Base-by-base conservation (phyloP, 164 flowering plant species). In the Piper betle region DNA sequence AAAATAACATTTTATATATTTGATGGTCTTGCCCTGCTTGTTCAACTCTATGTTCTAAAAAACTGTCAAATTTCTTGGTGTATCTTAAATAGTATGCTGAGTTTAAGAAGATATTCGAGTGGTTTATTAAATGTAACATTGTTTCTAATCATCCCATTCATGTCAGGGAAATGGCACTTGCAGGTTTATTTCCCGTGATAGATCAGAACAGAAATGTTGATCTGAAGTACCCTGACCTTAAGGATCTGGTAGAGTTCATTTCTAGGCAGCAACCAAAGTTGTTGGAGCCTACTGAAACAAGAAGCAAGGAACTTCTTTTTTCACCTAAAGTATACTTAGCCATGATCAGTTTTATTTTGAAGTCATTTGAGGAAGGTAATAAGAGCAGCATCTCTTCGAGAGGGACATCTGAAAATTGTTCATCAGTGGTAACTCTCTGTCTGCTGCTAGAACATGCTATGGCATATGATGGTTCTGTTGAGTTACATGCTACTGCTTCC, bases 131-230 rank as follows among this genome's bases (percentile, higher is more conserved):
- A 15, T 58, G 25, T 55, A 55, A 38, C 6, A n/a, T 11, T 55
- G 20, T 16, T 55, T 64, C 13, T 64, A 19, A 13, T 69, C 2
- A 41, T 48, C 57, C 52, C 59, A 18, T 62, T 60, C 57, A 58
- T 71, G 37, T 57, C 65, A 88, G 99, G 80, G 99, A 93, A 73
- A 85, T 93, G 88, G 95, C 96, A 62, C 81, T 86, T 62, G 88
- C 85, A 71, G 99, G 99, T 43, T 80, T 93, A 50, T 84, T 78
- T 76, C 94, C 69, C 37, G 66, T 42, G 61, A 82, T 84, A 73
- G 84, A 76, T 66, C 73, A 66, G 57, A 67, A 42, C 58, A 67
- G 75, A 61, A 78, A 66, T 55, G 3, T 46, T 61, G 67, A 79
- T 66, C 60, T 72, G 33, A 76, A 72, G 52, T 90, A 80, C 67